Conservation (phyloP, 1,139 yeast genomes). For the Pichia sp. region DNA sequence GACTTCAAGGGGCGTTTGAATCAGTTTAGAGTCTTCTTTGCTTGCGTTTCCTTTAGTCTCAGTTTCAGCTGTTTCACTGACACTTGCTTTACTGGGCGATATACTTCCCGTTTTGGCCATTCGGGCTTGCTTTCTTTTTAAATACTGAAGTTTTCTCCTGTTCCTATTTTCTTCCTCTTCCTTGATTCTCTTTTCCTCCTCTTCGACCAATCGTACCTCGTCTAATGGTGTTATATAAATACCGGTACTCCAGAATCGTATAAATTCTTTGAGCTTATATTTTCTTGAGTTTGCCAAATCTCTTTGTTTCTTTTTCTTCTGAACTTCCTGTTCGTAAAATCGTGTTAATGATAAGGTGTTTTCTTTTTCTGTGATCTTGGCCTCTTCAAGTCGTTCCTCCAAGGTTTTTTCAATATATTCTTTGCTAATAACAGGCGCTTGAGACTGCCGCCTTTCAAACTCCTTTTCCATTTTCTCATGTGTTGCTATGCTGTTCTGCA, state of each 20-base stretch:
- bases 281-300: slow-evolving; percentile 67
- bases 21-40: not conserved
- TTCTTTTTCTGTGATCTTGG: slow-evolving; percentile 76
- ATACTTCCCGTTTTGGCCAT: slow-evolving; percentile 5
- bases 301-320: slow-evolving; percentile 72
- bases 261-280: slow-evolving; percentile 51
- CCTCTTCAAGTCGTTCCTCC: slow-evolving; percentile 80
- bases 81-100: not conserved
- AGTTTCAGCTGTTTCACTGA: not conserved
- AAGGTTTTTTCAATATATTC: slow-evolving; percentile 64
- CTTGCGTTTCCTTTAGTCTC: not conserved
- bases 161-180: slow-evolving; percentile 35
- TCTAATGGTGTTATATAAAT: slow-evolving; percentile 45
- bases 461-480: slow-evolving; percentile 68
- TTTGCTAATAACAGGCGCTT: slow-evolving; percentile 33
- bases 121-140: slow-evolving; percentile 32
- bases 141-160: slow-evolving; percentile 40
- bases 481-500: slow-evolving; percentile 73
- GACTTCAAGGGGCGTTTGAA: not conserved
- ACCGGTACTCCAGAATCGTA: slow-evolving; percentile 47
- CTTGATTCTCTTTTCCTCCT: slow-evolving; percentile 30
- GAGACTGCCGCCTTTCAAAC: slow-evolving; percentile 59
- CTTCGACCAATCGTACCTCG: slow-evolving; percentile 48
- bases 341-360: slow-evolving; percentile 69
- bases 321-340: slow-evolving; percentile 81